These are phyloP conservation scores for Mycena epipterygia DNA, from an alignment of 768 basidiomycete species.

Conservation along the genomic window DNA sequence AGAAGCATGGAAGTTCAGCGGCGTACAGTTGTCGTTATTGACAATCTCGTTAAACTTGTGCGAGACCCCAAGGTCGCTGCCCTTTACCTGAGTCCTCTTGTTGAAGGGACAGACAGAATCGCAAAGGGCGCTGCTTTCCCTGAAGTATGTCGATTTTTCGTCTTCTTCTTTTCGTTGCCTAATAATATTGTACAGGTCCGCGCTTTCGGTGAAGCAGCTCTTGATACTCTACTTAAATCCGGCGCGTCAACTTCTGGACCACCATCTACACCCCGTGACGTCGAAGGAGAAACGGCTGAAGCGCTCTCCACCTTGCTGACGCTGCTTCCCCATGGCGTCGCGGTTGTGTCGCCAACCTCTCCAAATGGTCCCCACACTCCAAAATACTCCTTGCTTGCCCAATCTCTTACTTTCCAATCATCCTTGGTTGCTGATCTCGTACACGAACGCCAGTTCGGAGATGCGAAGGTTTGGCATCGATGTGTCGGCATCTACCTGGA, in stretches of 20 bases:
- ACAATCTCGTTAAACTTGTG: constrained; percentile 98
- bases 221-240: constrained; percentile 83
- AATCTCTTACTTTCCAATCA: constrained; percentile 79
- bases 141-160: constrained; percentile 67
- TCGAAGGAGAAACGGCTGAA: constrained; percentile 71
- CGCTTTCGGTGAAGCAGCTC: constrained; percentile 90
- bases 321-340: constrained; percentile 67
- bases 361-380: constrained; percentile 67
- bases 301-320: constrained; percentile 70
- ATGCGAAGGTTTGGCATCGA: constrained; percentile 72
- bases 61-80: constrained; percentile 93
- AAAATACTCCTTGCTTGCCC: constrained; percentile 69
- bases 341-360: constrained; percentile 54
- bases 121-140: constrained; percentile 95
- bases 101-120: constrained; percentile 93
- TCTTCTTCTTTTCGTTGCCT: constrained; percentile 21
- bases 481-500: constrained; percentile 80
- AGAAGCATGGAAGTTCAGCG: constrained; percentile 97
- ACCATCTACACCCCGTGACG: constrained; percentile 78
- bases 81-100: constrained; percentile 86
- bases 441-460: constrained; percentile 66
- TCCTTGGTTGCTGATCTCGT: constrained; percentile 85
- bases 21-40: constrained; percentile 93
- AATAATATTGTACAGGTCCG: constrained; percentile 69
- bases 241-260: constrained; percentile 85